Evolutionary conservation across 2,329 filamentous ascomycete species (phyloP).

Genomic region (Neofusicoccum laricinum): DNA sequence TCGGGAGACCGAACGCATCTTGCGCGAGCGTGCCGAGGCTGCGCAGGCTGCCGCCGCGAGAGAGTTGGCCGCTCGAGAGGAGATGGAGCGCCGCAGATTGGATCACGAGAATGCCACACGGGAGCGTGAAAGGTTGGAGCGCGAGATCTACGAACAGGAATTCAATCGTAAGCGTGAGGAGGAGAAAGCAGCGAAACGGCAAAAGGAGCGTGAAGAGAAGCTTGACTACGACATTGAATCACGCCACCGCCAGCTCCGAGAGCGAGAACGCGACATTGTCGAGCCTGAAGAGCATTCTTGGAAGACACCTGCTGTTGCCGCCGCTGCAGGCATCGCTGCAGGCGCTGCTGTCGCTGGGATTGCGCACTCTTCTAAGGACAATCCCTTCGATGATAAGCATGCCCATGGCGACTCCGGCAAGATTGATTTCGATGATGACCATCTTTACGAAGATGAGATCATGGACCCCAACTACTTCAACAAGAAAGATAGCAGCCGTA

Average conservation of each 20-base stretch:
- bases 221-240: slow-evolving; percentile 18
- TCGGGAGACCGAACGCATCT: slow-evolving; percentile 32
- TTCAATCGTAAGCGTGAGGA: slow-evolving; percentile 13
- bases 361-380: slow-evolving; percentile 29
- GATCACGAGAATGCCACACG: slow-evolving; percentile 18
- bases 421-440: slow-evolving; percentile 15
- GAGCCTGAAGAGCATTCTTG: slow-evolving; percentile 28
- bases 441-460: slow-evolving; percentile 43
- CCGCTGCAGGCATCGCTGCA: slow-evolving; percentile 32
- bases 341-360: slow-evolving; percentile 24
- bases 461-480: slow-evolving; percentile 47
- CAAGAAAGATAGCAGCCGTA: slow-evolving; percentile 28
- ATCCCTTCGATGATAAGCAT: neutral
- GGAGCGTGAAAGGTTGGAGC: slow-evolving; percentile 23
- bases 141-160: slow-evolving; percentile 18
- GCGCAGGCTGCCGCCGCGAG: slow-evolving; percentile 19
- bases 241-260: slow-evolving; percentile 33
- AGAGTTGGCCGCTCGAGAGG: slow-evolving; percentile 26
- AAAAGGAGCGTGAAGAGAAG: slow-evolving; percentile 25
- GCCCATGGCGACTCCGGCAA: neutral
- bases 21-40: slow-evolving; percentile 24
- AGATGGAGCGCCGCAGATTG: slow-evolving; percentile 22
- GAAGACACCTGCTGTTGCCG: slow-evolving; percentile 29
- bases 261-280: slow-evolving; percentile 32
- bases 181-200: slow-evolving; percentile 19